Evolutionary conservation across 164 flowering plant genomes (phyloP).

Genomic region (Umbilicus rupestris): DNA sequence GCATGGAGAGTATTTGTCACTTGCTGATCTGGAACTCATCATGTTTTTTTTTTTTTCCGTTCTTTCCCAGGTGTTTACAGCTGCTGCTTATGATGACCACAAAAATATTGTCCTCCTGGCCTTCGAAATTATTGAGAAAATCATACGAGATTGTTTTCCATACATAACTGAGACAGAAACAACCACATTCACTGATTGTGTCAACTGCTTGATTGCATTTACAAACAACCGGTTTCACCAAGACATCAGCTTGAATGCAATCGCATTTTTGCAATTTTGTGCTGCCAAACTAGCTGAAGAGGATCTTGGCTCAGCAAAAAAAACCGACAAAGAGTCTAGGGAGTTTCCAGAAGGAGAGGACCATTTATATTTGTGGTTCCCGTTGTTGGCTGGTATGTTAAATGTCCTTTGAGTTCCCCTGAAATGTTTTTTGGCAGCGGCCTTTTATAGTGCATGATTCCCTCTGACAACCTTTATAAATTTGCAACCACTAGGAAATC

Average conservation of each 20-base stretch:
- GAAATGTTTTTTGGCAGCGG: not conserved
- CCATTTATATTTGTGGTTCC: constrained; percentile 94
- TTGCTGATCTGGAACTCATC: not conserved
- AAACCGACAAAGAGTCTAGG: constrained; percentile 50
- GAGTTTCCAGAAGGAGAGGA: constrained; percentile 55
- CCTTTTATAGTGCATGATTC: not conserved
- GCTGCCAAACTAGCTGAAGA: constrained; percentile 97
- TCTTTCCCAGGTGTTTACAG: constrained; percentile 67
- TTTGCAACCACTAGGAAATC: not conserved
- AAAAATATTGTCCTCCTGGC: constrained; percentile 88
- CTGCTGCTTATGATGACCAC: constrained; percentile 96
- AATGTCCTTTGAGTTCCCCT: not conserved
- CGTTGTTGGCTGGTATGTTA: constrained; percentile 85
- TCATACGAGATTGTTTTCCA: constrained; percentile 91
- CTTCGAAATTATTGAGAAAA: constrained; percentile 96
- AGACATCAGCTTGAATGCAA: constrained; percentile 96
- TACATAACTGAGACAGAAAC: constrained; percentile 97
- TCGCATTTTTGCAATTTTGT: constrained; percentile 96
- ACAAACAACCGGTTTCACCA: constrained; percentile 88
- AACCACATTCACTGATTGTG: constrained; percentile 89
- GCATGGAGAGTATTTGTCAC: not conserved
- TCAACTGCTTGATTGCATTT: constrained; percentile 84
- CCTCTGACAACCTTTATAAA: not conserved
- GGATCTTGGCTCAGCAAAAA: constrained; percentile 62
- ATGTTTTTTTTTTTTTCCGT: constrained; percentile 6